phyloP scores from a whole-genome alignment of 371 early-diverging fungal species.

The Mucor sp. region DNA sequence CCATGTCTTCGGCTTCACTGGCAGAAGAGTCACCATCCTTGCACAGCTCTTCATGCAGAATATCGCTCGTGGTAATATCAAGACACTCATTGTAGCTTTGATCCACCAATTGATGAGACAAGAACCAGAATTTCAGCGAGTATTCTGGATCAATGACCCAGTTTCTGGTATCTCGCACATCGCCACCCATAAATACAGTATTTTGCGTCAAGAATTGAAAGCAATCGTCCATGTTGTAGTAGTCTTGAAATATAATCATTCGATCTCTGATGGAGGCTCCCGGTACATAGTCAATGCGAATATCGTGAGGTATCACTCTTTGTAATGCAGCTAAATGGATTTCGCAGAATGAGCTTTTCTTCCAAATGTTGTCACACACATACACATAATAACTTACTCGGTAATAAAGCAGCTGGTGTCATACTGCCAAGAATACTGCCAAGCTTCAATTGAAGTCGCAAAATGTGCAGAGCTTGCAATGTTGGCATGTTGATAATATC shows the following conservation, averaged over 20 bases:
- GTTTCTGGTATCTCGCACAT: slow-evolving; percentile 44
- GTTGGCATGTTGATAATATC: slow-evolving; percentile 39
- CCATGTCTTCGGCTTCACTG: neutral
- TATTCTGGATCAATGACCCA: slow-evolving; percentile 49
- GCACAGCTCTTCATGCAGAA: slow-evolving; percentile 3
- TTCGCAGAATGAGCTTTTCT: neutral
- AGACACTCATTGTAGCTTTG: slow-evolving; percentile 12
- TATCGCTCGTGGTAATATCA: neutral
- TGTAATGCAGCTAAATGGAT: slow-evolving; percentile 38
- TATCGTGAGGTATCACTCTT: slow-evolving; percentile 43
- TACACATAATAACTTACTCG: slow-evolving; percentile 31
- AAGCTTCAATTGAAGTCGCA: slow-evolving; percentile 40
- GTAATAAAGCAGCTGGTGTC: slow-evolving; percentile 19
- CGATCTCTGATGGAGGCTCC: slow-evolving; percentile 34
- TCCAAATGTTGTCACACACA: neutral
- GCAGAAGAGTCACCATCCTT: neutral
- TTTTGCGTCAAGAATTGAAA: slow-evolving; percentile 43
- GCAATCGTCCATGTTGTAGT: slow-evolving; percentile 43
- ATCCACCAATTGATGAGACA: slow-evolving; percentile 34
- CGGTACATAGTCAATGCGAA: slow-evolving; percentile 45
- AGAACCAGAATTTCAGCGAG: slow-evolving; percentile 53
- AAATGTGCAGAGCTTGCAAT: slow-evolving; percentile 42
- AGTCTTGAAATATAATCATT: slow-evolving; percentile 47
- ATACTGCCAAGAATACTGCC: slow-evolving; percentile 31
- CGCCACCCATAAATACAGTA: slow-evolving; percentile 55